Base-by-base conservation (phyloP, 2,329 filamentous ascomycete species). In the Blumeriella jaapii region DNA sequence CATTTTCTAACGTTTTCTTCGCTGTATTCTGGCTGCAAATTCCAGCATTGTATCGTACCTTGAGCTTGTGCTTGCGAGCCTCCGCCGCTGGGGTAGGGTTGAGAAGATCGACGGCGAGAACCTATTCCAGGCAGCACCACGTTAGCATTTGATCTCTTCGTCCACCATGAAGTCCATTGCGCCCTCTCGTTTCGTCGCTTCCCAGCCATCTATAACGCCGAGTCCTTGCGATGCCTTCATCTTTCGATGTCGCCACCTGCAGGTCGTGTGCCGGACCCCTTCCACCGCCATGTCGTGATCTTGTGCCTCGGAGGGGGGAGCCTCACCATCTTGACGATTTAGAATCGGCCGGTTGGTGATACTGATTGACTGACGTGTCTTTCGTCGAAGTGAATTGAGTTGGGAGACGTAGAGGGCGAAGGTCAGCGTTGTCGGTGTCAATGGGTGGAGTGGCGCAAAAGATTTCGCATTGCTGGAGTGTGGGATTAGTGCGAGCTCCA, bases 21-120 rank as follows among this genome's bases (percentile, higher is more conserved):
- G 27, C 19, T 29, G 12, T 32, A 9, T 20, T n/a, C 24, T 37
- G 19, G 25, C 29, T 36, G n/a, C 29, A 15, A 23, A 30, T 36
- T 25, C 19, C 15, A 16, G 26, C 31, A 37, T 38, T 33, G 35
- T 40, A 48, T 57, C 69, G 55, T 85, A 94, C 86, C 86, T 98
- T 98, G 67, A 98, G 85, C 85, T 98, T 98, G 84, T 98, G 91
- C 83, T 96, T 96, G 74, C 86, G 85, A 62, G 86, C 86, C 82
- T 98, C 91, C 67, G 89, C 79, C 69, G 85, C 84, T 69, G 89
- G 82, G 64, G 82, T 83, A 63, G 91, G 91, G 85, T 98, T 96
- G 70, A 98, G 82, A 61, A 98, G 87, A 78, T 98, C 91, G 76
- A 96, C 84, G 68, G 91, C 91, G 82, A 98, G 86, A 93, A 96